phyloP scores from a whole-genome alignment of 2,329 filamentous ascomycete genomes.

The Colletotrichum paranaense region DNA sequence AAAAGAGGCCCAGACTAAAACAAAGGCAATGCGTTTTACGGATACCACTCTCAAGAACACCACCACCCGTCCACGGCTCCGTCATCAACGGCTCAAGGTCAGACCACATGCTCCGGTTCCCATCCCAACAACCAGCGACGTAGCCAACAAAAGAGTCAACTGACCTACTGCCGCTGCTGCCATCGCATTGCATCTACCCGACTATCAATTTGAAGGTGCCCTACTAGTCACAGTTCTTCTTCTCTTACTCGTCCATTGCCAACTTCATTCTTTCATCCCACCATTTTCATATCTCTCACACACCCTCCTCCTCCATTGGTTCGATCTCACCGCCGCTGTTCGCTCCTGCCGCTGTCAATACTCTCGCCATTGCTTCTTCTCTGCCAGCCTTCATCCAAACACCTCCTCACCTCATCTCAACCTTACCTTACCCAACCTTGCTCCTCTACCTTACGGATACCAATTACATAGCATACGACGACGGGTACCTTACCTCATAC shows the following conservation, averaged over 20 bases:
- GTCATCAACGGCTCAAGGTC: slow-evolving; percentile 33
- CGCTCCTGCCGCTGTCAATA: slow-evolving; percentile 7
- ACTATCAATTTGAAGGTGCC: neutral
- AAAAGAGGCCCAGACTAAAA: neutral
- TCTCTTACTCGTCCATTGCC: slow-evolving; percentile 6
- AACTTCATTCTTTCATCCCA: slow-evolving; percentile 22
- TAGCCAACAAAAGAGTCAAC: slow-evolving; percentile 33
- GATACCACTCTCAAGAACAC: slow-evolving; percentile 13
- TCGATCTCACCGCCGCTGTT: neutral
- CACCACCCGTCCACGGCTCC: slow-evolving; percentile 3
- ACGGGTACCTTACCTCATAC: slow-evolving; percentile 31
- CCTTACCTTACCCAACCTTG: slow-evolving; percentile 24
- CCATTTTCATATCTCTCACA: neutral
- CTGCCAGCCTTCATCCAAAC: slow-evolving; percentile 24
- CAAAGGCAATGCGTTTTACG: neutral
- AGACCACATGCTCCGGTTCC: slow-evolving; percentile 35
- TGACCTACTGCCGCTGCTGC: slow-evolving; percentile 20
- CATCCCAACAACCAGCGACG: slow-evolving; percentile 33
- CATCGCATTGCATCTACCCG: slow-evolving; percentile 6
- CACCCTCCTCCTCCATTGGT: slow-evolving; percentile 16
- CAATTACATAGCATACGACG: neutral
- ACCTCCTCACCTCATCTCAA: slow-evolving; percentile 3
- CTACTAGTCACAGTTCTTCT: slow-evolving; percentile 17
- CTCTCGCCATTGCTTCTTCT: slow-evolving; percentile 21
- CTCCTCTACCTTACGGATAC: neutral